These are phyloP conservation scores for Eremothecium cymbalariae DNA, from an alignment of 1,139 yeast species.

Conservation along the genomic window DNA sequence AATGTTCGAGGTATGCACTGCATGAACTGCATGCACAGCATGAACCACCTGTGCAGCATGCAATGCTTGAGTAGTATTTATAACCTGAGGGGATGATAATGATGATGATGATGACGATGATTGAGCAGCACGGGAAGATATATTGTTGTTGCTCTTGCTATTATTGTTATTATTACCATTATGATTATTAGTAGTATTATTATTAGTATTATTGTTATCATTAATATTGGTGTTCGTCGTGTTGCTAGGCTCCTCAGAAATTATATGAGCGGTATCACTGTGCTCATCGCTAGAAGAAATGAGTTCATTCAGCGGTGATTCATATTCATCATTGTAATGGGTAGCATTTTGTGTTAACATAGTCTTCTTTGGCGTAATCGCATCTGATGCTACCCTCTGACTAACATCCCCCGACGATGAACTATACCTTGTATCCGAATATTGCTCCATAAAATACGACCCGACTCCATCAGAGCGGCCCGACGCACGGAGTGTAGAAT, in stretches of 20 bases:
- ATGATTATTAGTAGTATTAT: neutral
- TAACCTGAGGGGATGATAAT: too few relatives aligned
- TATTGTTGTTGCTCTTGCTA: too few relatives aligned
- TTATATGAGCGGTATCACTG: neutral
- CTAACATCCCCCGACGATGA: neutral
- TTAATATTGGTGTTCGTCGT: neutral
- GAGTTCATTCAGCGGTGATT: conserved; percentile 11
- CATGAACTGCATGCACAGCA: too few relatives aligned
- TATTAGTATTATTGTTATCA: neutral
- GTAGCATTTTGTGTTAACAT: conserved; percentile 1
- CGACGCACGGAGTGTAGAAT: conserved; percentile 22
- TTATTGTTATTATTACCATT: too few relatives aligned
- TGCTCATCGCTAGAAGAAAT: conserved; percentile 12
- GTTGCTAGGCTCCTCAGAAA: conserved; percentile 1
- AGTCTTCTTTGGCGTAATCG: conserved; percentile 1
- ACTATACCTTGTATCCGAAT: neutral
- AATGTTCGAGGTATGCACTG: too few relatives aligned
- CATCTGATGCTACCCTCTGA: neutral
- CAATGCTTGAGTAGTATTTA: neutral
- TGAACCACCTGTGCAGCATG: neutral
- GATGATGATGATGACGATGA: too few relatives aligned
- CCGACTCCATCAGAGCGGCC: conserved; percentile 7
- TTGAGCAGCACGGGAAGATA: too few relatives aligned
- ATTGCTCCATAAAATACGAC: conserved; percentile 1
- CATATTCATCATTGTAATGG: conserved; percentile 8